Evolutionary conservation across 2,329 filamentous ascomycete species (phyloP).

Genomic region (Fusarium duplospermum): DNA sequence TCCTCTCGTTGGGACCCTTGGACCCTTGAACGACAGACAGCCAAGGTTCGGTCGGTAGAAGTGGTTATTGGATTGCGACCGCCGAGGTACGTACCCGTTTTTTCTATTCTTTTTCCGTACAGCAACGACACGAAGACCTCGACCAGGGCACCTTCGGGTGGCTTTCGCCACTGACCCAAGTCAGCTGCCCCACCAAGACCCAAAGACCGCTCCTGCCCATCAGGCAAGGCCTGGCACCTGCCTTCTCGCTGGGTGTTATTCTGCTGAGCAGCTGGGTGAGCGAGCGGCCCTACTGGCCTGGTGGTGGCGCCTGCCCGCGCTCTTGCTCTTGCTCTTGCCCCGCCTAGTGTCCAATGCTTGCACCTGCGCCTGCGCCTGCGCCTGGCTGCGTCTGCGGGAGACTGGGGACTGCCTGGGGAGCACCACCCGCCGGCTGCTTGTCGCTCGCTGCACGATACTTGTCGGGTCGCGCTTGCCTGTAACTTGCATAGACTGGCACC

Average conservation of each 20-base stretch:
- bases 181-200: constrained; percentile 49
- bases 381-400: constrained; percentile 23
- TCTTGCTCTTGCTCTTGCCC: constrained; percentile 1
- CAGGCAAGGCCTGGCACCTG: constrained; percentile 24
- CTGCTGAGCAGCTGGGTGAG: not conserved
- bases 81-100: constrained; percentile 18
- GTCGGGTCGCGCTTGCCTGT: constrained; percentile 38
- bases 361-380: constrained; percentile 18
- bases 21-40: constrained; percentile 32
- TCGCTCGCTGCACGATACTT: constrained; percentile 31
- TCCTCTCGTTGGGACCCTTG: constrained; percentile 30
- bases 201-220: constrained; percentile 30
- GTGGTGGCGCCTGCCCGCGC: constrained; percentile 26
- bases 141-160: constrained; percentile 36
- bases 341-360: constrained; percentile 14
- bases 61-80: constrained; percentile 16
- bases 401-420: constrained; percentile 23
- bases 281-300: constrained; percentile 7
- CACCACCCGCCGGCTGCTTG: constrained; percentile 28
- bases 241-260: constrained; percentile 14
- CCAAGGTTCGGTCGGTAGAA: constrained; percentile 9
- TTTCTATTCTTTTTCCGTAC: constrained; percentile 29
- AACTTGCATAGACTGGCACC: constrained; percentile 37
- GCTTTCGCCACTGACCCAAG: constrained; percentile 48
- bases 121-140: constrained; percentile 7